Evolutionary conservation across 495 filamentous ascomycete genomes (phyloP).

Genomic region (Aspergillus egyptiacus): DNA sequence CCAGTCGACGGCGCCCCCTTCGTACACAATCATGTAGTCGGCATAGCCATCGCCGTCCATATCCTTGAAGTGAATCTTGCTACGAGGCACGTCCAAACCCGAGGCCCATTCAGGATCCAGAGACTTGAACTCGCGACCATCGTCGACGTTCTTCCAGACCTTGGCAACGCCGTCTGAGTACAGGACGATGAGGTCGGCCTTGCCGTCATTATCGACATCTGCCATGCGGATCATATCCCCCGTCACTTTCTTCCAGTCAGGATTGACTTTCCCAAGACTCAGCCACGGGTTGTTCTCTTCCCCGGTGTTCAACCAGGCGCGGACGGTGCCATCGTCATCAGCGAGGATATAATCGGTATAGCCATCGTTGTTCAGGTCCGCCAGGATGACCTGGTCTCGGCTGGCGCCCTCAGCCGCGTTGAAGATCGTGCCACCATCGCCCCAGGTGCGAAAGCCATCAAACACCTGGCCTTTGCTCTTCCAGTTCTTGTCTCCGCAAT

Average conservation of each 20-base stretch:
- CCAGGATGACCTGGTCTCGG: slow-evolving; percentile 5
- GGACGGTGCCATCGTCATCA: background rate
- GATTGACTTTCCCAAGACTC: slow-evolving; percentile 50
- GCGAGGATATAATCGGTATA: background rate
- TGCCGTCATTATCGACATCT: slow-evolving; percentile 32
- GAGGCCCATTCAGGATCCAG: background rate
- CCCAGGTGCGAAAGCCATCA: background rate
- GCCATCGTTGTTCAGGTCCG: background rate
- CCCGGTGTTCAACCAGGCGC: background rate
- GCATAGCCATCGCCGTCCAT: background rate
- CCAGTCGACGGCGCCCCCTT: background rate
- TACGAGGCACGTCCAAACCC: background rate
- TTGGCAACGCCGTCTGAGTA: background rate
- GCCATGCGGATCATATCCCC: slow-evolving; percentile 28
- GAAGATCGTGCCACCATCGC: background rate
- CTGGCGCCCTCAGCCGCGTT: background rate
- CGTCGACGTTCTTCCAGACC: background rate
- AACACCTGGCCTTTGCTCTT: background rate
- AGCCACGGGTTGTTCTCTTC: background rate
- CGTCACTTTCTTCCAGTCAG: slow-evolving; percentile 12
- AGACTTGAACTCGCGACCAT: background rate
- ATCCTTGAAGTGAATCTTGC: background rate
- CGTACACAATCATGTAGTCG: background rate
- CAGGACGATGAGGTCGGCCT: slow-evolving; percentile 18
- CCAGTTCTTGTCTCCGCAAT: background rate